Base-by-base conservation (phyloP, 768 basidiomycete genomes). In the Leccinum truebloodii region DNA sequence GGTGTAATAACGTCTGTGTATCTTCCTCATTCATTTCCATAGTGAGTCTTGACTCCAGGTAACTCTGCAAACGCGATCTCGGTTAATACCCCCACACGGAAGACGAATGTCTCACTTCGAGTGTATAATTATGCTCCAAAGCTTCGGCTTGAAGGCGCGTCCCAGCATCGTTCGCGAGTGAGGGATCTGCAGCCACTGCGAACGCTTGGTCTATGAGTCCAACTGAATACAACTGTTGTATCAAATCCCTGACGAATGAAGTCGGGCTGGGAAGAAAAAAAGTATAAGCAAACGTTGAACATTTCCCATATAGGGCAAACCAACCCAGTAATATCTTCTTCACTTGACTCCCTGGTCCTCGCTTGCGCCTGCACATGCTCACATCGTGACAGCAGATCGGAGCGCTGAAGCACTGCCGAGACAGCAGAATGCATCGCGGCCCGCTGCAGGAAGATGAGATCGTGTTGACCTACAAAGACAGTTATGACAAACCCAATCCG, bases 71-170 rank as follows among this genome's bases (percentile, higher is more conserved):
- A 52, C 26, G 37, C 9, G 48, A 46, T 52, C 54, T 67, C 26
- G 22, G 64, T n/a, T 41, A 55, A 62, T 54, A 61, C 32, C 35
- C 32, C 34, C 24, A 20, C 10, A 24, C 8, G 16, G 2, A 54
- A 1, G 20, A 34, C 4, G 26, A 18, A 7, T 16, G 3, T 60
- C 76, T 69, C 59, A 88, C 90, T 68, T 83, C 81, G 6, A 90
- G 72, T 34, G 88, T 85, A 24, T 76, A 65, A n/a, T 83, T 81
- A 58, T 76, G 75, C 61, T 90, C 89, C 52, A 83, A 80, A 6
- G 86, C 83, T 67, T 92, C 90, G 1, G 78, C 65, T 49, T 79
- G 77, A 60, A 89, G 73, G 51, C 83, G 81, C 9, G 82, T 72
- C 4, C 76, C 69, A 67, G 66, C 75, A 63, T 86, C 83, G 58